Conservation (phyloP, 2,329 filamentous ascomycete genomes). For the Rasamsonia emersonii region DNA sequence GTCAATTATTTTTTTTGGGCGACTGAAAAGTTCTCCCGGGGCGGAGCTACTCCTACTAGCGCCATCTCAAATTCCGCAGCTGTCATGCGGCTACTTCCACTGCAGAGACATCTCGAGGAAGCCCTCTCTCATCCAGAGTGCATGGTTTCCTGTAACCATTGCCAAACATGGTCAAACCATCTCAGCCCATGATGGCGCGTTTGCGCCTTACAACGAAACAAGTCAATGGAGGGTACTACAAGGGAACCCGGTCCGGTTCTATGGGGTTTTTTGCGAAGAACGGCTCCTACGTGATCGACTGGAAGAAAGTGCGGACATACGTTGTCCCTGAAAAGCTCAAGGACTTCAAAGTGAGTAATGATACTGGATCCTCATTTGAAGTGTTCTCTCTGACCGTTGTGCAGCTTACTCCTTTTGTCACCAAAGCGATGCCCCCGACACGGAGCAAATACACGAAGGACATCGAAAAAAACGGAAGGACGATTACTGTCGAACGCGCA, state of each 20-base stretch:
- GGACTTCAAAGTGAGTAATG: conserved; percentile 57
- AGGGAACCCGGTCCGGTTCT: conserved; percentile 80
- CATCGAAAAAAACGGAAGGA: conserved; percentile 18
- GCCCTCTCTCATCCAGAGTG: too few species aligned
- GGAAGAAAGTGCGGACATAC: conserved; percentile 81
- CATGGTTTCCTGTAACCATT: conserved; percentile 5
- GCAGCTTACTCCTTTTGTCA: conserved; percentile 40
- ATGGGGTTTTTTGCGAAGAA: conserved; percentile 69
- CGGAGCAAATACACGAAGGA: conserved; percentile 24
- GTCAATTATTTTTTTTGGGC: neutral
- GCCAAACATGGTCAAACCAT: conserved; percentile 34
- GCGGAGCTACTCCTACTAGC: too few species aligned
- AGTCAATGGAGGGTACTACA: conserved; percentile 91
- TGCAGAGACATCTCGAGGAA: too few species aligned
- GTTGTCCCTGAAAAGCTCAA: conserved; percentile 63
- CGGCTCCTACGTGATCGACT: conserved; percentile 65
- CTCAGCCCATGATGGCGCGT: conserved; percentile 51
- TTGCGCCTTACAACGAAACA: conserved; percentile 90
- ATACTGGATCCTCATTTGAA: neutral
- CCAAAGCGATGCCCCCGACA: conserved; percentile 32
- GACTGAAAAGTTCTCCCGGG: conserved; percentile 1
- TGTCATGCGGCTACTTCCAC: too few species aligned
- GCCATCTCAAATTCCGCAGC: too few species aligned
- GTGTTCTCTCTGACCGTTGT: conserved; percentile 8
- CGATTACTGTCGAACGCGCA: conserved; percentile 19